Evolutionary conservation across 2,329 filamentous ascomycete species (phyloP).

Genomic region (Phoma herbarum): DNA sequence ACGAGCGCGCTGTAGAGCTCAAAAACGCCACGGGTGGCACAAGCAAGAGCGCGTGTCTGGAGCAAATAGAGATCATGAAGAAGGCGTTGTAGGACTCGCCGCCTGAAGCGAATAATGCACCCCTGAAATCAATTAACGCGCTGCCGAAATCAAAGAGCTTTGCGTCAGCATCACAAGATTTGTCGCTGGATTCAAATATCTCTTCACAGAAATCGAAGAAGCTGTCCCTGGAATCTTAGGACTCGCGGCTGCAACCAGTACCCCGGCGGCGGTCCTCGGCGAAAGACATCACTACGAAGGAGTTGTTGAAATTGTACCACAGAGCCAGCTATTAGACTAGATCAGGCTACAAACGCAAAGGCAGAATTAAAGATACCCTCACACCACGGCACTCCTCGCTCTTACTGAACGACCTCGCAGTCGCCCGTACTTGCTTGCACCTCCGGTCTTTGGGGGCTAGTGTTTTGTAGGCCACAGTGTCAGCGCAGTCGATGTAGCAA

Average conservation of each 20-base stretch:
- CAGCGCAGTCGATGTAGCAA: background rate
- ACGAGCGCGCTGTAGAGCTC: slow-evolving; percentile 83
- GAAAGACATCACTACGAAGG: background rate
- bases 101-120: background rate
- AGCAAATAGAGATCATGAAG: slow-evolving; percentile 68
- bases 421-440: background rate
- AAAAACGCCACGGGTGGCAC: slow-evolving; percentile 80
- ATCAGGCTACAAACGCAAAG: background rate
- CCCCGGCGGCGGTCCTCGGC: background rate
- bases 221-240: background rate
- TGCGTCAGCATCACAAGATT: background rate
- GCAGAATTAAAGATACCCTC: slow-evolving; percentile 10
- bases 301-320: background rate
- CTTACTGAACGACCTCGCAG: background rate
- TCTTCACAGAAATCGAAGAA: background rate
- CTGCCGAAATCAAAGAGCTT: background rate
- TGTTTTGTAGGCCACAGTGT: background rate
- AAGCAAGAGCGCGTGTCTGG: slow-evolving; percentile 71
- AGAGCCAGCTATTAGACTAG: background rate
- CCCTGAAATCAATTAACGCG: background rate
- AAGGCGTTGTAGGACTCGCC: slow-evolving; percentile 44
- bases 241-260: background rate
- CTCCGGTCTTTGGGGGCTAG: background rate
- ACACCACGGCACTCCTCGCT: background rate
- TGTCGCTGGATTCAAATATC: background rate